Evolutionary conservation across 2,329 filamentous ascomycete genomes (phyloP).

Genomic region (Iodosphaeria phyllophila): DNA sequence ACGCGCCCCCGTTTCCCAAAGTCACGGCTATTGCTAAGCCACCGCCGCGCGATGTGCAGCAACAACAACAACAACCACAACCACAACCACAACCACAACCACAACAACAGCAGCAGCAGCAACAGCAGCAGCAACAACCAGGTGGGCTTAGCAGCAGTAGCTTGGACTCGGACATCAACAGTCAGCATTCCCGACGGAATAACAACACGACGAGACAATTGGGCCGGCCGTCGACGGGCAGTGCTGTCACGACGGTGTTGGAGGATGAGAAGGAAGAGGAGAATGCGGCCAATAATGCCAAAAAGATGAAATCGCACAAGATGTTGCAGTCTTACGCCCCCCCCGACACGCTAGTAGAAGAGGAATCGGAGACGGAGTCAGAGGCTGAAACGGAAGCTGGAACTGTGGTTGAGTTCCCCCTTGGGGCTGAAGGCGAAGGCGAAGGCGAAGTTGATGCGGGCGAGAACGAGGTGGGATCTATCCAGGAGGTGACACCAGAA

Average conservation of each 20-base stretch:
- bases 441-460: no score
- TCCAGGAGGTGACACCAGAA: no score
- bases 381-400: no score
- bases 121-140: no score
- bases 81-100: no score
- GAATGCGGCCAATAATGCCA: slow-evolving; percentile 23
- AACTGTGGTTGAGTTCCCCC: slow-evolving; percentile 14
- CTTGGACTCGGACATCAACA: slow-evolving; percentile 11
- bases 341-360: slow-evolving; percentile 42
- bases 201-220: slow-evolving; percentile 70
- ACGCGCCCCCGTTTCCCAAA: slow-evolving; percentile 15
- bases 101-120: no score
- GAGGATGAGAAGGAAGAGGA: slow-evolving; percentile 74
- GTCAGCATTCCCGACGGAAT: slow-evolving; percentile 29
- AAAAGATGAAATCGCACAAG: no score
- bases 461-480: no score
- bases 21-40: slow-evolving; percentile 16
- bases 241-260: slow-evolving; percentile 61
- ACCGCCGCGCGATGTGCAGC: no score
- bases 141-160: no score
- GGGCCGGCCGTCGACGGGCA: slow-evolving; percentile 63
- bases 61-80: no score
- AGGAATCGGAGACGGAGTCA: slow-evolving; percentile 19
- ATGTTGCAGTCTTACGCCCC: slow-evolving; percentile 23
- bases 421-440: no score